Conservation (phyloP, 192 early-diverging fungal species). For the Rhizophagus sp. region DNA sequence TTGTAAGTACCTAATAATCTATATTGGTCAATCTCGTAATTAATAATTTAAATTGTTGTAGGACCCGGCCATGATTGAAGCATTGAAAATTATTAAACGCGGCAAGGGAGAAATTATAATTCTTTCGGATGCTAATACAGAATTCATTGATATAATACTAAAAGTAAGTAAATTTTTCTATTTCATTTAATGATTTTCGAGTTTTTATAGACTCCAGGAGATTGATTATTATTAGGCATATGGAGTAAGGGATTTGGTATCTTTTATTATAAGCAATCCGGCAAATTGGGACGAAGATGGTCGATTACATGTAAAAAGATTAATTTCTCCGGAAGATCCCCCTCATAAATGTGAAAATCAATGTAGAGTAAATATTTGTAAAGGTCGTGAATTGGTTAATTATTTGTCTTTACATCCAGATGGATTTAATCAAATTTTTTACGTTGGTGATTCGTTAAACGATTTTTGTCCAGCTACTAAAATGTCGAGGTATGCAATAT, state of each 20-base stretch:
- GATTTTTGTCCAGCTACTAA: constrained; percentile 55
- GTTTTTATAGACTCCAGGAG: neutral
- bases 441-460: constrained; percentile 57
- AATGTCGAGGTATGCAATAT: constrained; percentile 27
- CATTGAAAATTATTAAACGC: constrained; percentile 44
- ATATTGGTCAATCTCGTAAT: neutral
- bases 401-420: neutral
- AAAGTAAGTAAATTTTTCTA: constrained; percentile 39
- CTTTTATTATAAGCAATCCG: constrained; percentile 60
- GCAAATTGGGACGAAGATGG: constrained; percentile 45
- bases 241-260: constrained; percentile 46
- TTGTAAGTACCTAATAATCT: constrained; percentile 35
- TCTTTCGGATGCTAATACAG: constrained; percentile 63
- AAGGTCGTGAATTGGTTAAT: constrained; percentile 45
- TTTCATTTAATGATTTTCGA: neutral
- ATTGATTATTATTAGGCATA: constrained; percentile 40
- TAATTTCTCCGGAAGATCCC: constrained; percentile 34
- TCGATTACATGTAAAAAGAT: constrained; percentile 46
- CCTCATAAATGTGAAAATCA: constrained; percentile 53
- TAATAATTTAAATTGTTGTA: constrained; percentile 21
- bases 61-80: constrained; percentile 48
- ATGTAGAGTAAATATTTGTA: constrained; percentile 64
- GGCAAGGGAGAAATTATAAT: constrained; percentile 53
- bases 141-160: constrained; percentile 61
- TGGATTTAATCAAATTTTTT: constrained; percentile 43